A percentile compares a stretch with the other conserved stretches of the same genome.
phyloP scores from a whole-genome alignment of 2,329 filamentous ascomycete species.

The Didymella lethalis region DNA sequence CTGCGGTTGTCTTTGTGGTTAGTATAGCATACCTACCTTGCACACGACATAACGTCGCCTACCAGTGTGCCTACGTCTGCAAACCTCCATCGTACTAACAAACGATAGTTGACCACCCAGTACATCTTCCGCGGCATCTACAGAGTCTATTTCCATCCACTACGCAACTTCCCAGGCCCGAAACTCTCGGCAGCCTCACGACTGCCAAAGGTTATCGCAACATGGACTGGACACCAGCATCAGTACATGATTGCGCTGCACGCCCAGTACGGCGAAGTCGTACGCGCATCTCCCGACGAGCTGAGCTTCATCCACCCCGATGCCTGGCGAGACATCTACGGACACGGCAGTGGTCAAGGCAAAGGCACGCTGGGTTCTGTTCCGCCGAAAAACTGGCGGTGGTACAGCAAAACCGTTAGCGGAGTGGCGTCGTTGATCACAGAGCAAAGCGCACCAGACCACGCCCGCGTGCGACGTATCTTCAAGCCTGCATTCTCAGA shows the following conservation, averaged over 20 bases:
- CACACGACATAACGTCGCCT: neutral
- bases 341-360: conserved; percentile 34
- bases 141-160: conserved; percentile 47
- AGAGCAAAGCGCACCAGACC: conserved; percentile 42
- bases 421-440: conserved; percentile 22
- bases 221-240: conserved; percentile 12
- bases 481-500: conserved; percentile 55
- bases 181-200: conserved; percentile 46
- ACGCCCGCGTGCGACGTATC: conserved; percentile 50
- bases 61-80: neutral
- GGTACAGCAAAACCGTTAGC: conserved; percentile 19
- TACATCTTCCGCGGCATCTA: neutral
- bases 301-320: conserved; percentile 51
- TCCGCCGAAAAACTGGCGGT: conserved; percentile 35
- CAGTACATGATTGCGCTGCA: conserved; percentile 43
- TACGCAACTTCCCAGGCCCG: conserved; percentile 55
- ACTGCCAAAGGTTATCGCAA: conserved; percentile 41
- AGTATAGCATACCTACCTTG: neutral
- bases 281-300: conserved; percentile 53
- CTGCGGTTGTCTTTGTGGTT: neutral
- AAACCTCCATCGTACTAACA: neutral
- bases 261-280: conserved; percentile 52
- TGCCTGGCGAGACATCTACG: conserved; percentile 34
- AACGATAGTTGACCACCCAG: neutral
- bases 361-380: conserved; percentile 20